Base-by-base conservation (phyloP, 179 eudicot genomes). In the Amaranthus tricolor region DNA sequence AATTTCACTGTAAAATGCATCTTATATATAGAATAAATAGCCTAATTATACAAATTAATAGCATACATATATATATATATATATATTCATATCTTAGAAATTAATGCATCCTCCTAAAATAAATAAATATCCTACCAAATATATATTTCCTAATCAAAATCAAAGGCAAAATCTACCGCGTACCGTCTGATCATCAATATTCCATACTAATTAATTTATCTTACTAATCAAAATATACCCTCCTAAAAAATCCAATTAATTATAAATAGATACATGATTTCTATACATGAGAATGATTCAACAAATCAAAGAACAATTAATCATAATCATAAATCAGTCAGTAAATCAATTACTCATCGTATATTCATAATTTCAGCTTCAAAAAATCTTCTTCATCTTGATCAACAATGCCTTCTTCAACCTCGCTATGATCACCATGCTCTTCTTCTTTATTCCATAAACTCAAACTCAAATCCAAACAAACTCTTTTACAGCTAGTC, bases 361-460 rank as follows among this genome's bases (percentile, higher is more conserved):
- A 21, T 20, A 78, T 31, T n/a, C 81, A 70, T 51, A 81, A 78
- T 58, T 78, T 81, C 21, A 81, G 44, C 76, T 81, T 78, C 76
- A 81, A 66, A 64, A 70, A 62, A 73, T 81, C 83, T 6, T 68
- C 80, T 24, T 24, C 58, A 40, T 40, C 76, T 58, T 72, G 48
- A 48, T 80, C 78, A 5, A 81, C 71, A 0, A 81, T 80, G 7
- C 84, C 80, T 66, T 68, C 70, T 66, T 72, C 80, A 55, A 77
- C 19, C 14, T 72, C 79, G 43, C 24, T 10, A 16, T 44, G 51
- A n/a, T 68, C 77, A 7, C 55, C 77, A 0, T 12, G 5, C 3
- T 43, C 45, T 44, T 55, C 16, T 48, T 74, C 31, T 2, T 71
- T 50, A 9, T 57, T 43, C 80, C 83, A 80, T 14, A 73, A 77